Conservation (phyloP, 495 filamentous ascomycete genomes). For the Podospora pseudopauciseta region DNA sequence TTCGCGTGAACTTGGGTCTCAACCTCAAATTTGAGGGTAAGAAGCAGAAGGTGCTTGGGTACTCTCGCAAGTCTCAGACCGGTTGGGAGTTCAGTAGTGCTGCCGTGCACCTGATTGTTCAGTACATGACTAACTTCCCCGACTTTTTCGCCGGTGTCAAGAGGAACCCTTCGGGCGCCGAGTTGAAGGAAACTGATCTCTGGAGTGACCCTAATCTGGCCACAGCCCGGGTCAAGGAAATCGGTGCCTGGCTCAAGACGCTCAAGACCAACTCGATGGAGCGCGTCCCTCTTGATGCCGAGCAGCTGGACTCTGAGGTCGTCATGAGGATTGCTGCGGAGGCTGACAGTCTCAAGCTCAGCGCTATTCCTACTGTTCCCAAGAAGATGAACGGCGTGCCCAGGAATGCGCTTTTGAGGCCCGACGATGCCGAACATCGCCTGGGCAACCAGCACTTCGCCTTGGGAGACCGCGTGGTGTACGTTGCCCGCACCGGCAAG, state of each 20-base stretch:
- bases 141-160: constrained; percentile 89
- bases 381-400: constrained; percentile 73
- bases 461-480: constrained; percentile 88
- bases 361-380: constrained; percentile 40
- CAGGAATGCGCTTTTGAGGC: constrained; percentile 81
- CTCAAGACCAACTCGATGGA: constrained; percentile 88
- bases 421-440: constrained; percentile 85
- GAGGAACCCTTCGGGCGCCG: constrained; percentile 51
- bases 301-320: constrained; percentile 88
- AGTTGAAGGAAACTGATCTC: constrained; percentile 70
- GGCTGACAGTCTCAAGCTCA: constrained; percentile 56
- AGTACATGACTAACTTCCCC: constrained; percentile 93
- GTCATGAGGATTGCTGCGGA: constrained; percentile 78
- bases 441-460: constrained; percentile 79
- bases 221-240: constrained; percentile 72
- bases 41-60: constrained; percentile 94
- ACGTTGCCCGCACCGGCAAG: constrained; percentile 87
- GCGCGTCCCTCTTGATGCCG: constrained; percentile 87
- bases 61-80: constrained; percentile 74
- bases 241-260: constrained; percentile 85
- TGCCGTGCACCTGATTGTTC: constrained; percentile 69
- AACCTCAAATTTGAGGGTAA: constrained; percentile 96
- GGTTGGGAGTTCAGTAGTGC: constrained; percentile 96
- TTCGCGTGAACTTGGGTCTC: constrained; percentile 80
- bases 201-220: constrained; percentile 67